Base-by-base conservation (phyloP, 495 filamentous ascomycete genomes). In the Penicillium salamii region DNA sequence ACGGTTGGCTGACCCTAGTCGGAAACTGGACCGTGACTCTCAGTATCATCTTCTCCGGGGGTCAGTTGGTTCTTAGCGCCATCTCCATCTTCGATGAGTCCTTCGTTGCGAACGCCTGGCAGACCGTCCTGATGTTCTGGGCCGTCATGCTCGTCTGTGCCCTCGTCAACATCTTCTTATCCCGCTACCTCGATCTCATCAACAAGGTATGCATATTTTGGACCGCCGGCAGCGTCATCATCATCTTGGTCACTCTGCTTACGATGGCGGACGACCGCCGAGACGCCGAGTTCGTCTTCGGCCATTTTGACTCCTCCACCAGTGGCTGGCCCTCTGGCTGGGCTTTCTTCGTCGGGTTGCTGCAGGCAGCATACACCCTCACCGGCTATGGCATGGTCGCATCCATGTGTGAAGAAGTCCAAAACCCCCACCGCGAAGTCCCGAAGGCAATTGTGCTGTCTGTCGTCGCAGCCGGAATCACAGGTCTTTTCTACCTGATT, bases 1-100 rank as follows among this genome's bases (percentile, higher is more conserved):
- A 84, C 11, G 87, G 87, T 19, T 90, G 87, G 86, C 75, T 90
- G 55, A 88, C 85, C 35, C 78, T 87, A 4, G 80, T 83, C 2
- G 87, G 84, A 1, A 89, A 86, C 77, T 86, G 88, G 56, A 76
- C 75, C 3, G 68, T 78, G 12, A 76, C 74, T 6, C 67, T 77
- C 3, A 76, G 69, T 29, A 75, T 74, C 32, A 75, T 71, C 37
- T 74, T 79, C 42, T 60, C 66, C 0, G 81, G 82, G 7, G 81
- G 68, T 0, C 80, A 86, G 55, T 54, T 88, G 23, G 81, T 87
- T 32, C 70, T 86, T 15, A 77, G 72, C 37, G 79, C 82, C 0
- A 84, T 86, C 47, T 66, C 78, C 6, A 63, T 86, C 5, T 85
- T 80, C 77, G 69, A 80, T 15, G 79, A 83, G 26, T 74, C 78